phyloP scores from a whole-genome alignment of 2,329 filamentous ascomycete species.

The Calonectria naviculata region DNA sequence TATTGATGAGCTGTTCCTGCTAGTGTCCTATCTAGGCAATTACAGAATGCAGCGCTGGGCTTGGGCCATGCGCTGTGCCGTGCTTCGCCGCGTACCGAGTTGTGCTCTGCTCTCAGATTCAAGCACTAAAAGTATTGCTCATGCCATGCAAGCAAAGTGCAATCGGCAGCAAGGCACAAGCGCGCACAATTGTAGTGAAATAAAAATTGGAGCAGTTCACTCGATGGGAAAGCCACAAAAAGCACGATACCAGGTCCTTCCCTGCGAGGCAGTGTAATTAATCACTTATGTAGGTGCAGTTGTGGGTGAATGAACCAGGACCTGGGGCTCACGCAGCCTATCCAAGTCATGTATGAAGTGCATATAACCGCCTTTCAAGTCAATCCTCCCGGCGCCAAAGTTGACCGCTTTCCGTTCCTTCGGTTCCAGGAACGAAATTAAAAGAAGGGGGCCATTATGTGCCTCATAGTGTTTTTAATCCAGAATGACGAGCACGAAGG shows the following conservation, averaged over 20 bases:
- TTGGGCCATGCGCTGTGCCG: constrained; percentile 21
- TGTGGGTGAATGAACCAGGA: constrained; percentile 17
- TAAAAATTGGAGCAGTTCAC: constrained; percentile 3
- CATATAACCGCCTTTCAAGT: background rate
- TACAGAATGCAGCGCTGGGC: background rate
- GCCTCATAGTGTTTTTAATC: constrained; percentile 8
- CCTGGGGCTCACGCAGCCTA: constrained; percentile 16
- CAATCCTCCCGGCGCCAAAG: constrained; percentile 7
- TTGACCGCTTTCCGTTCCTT: constrained; percentile 12
- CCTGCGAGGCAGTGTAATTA: constrained; percentile 16
- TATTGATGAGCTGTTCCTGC: constrained; percentile 17
- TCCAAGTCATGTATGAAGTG: constrained; percentile 8
- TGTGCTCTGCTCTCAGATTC: background rate
- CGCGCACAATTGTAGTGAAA: background rate
- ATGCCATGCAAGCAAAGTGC: constrained; percentile 1
- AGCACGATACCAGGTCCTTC: constrained; percentile 6
- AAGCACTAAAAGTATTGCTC: constrained; percentile 1
- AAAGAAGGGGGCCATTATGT: constrained; percentile 11
- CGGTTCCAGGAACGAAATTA: constrained; percentile 10
- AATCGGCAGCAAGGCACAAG: background rate
- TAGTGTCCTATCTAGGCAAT: constrained; percentile 8
- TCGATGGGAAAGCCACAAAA: background rate
- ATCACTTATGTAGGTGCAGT: constrained; percentile 15
- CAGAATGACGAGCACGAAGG: background rate
- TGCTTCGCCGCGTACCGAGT: constrained; percentile 5